Base-by-base conservation (phyloP, 2,329 filamentous ascomycete species). In the Ophiosphaerella herpotricha region DNA sequence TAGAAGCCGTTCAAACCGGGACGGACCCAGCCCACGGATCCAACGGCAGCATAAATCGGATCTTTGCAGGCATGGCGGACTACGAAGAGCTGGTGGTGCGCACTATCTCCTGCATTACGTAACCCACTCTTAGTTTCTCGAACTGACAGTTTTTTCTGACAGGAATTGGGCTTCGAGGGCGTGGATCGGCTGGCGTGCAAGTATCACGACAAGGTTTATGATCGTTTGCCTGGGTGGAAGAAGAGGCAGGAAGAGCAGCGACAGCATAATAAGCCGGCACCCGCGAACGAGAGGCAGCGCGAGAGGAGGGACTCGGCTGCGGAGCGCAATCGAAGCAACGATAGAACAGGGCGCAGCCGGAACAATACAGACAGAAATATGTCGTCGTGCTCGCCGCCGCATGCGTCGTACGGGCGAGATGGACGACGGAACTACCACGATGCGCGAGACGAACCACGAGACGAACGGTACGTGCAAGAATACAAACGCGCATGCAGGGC, bases 91-190 rank as follows among this genome's bases (percentile, higher is more conserved):
- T 68, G 8, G 57, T 64, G 52, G 64, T 68, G 59, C 54, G 63
- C 51, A 50, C 32, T 46, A 36, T 46, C 32, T 34, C 11, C 6
- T 29, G 26, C 26, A 29, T 7, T 29, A 29, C 26, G 2, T 8
- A 8, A 29, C 8, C 18, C 31, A 12, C 6, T 24, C 11, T 41
- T 14, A 16, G 23, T n/a, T 41, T 14, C 18, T 21, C 18, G 18
- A 21, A 29, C 26, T 29, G 29, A 38, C 33, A 4, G 16, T 34
- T 21, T 35, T 18, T 32, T n/a, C 13, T 24, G 44, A 21, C 23
- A 73, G 70, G 70, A 73, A 54, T 66, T 73, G 7, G 70, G 70
- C 2, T 65, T 72, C 35, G 65, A 68, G 50, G 67, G 67, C n/a
- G 50, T 72, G 5, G 64, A 72, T 43, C 60, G 51, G 14, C 51